Evolutionary conservation across 208 protist genomes (phyloP), one percentile per base, ranked within the genome.

Genomic region (Lotmaria passim): DNA sequence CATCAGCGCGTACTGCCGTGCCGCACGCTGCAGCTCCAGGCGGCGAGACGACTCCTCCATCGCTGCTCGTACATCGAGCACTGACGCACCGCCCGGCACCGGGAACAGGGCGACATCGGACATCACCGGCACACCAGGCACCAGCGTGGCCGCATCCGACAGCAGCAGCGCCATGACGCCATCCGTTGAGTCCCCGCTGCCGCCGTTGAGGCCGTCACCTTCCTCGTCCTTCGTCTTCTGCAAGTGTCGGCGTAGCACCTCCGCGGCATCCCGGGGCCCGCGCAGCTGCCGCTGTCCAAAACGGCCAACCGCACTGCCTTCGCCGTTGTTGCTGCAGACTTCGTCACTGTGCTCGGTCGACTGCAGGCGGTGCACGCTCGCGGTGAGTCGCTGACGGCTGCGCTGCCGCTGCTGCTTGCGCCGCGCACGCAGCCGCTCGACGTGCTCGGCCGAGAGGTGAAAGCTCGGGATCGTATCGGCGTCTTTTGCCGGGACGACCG

Each of bases 1-100:
- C 0, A 83, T 75, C 6, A 94, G 73, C n/a, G 76, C 78, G 65
- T 86, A 85, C 15, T 36, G 67, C 12, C 86, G 81, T 10, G 85
- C 83, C 14, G 77, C 81, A 10, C 85, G 81, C 62, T 95, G 90
- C 50, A 91, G 73, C 67, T 89, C 77, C 24, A 94, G 65, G 15
- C 91, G 83, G 6, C 81, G 70, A 12, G 64, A 78, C 0, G 88
- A 87, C 72, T 94, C 86, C 73, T 91, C 83, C 77, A 93, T 79
- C 0, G 88, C 86, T 0, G 82, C 80, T 26, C 82, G 85, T 34
- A 91, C 53, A 31, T 90, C 86, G 28, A 82, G 57, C 47, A 77
- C 56, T 50, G 43, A 23, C 26, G 24, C 56, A 31, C 14, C 57
- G 23, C 50, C 74, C 41, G 15, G 12, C 19, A 64, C 41, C 28